Base-by-base conservation (phyloP, 306 rosid species). In the Chamaecrista fasciculata region DNA sequence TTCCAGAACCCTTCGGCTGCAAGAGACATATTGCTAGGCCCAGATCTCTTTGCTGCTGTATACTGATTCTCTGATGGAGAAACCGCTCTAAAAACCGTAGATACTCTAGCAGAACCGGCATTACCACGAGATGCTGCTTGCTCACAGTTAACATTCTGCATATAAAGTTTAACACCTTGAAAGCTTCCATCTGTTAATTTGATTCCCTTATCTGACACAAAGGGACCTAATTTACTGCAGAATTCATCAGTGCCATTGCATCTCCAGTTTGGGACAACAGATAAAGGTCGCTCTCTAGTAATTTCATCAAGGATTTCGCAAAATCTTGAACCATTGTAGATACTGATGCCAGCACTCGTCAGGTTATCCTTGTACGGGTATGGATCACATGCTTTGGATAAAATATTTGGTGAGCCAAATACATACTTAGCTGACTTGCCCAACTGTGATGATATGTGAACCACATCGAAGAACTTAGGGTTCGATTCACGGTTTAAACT, bases 1-100 rank as follows among this genome's bases (percentile, higher is more conserved):
- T 86, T 94, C 98, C 97, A 94, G n/a, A 86, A 65, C 60, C 98
- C 98, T 78, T 94, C 98, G 2, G 89, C 82, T 14, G 85, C 85
- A 77, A 90, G 84, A 51, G 96, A 88, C 82, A 84, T 76, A 78
- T 86, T 90, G 76, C 82, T 79, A 3, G 85, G 71, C 36, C 96
- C 97, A 15, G 96, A 86, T 81, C 97, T 85, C 79, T 34, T 84
- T 15, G 74, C 69, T 26, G 97, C 87, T 37, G 81, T 29, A 46
- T 90, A 86, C 66, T 6, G 71, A 83, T 86, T 82, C 79, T 86
- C 98, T 3, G 70, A 79, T 14, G 96, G 91, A 76, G 89, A 83
- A 85, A 81, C 86, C 21, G 89, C 96, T 80, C 97, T 81, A 72
- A 94, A 90, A 62, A 80, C 85, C 8, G 95, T 81, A 39, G 96